A percentile compares a stretch with the other conserved stretches of the same genome.
Evolutionary conservation across 306 rosid species (phyloP).

Genomic region (Macrotyloma uniflorum): DNA sequence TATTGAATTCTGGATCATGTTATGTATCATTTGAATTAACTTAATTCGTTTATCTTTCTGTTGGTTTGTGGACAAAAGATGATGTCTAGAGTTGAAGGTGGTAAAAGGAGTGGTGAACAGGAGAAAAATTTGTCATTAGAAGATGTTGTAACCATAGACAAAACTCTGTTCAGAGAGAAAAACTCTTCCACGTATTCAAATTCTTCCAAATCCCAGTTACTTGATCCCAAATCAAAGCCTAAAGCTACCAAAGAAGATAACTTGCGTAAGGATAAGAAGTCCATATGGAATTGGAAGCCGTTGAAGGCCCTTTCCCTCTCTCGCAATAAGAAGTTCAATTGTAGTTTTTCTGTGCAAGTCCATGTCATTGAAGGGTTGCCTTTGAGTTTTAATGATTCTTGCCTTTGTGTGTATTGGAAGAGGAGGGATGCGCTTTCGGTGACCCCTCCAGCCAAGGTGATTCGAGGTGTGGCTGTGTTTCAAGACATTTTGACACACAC

Average conservation of each 20-base stretch:
- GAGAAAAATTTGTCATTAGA: constrained; percentile 54
- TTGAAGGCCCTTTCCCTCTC: constrained; percentile 67
- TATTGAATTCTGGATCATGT: background rate
- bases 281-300: constrained; percentile 84
- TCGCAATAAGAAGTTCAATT: constrained; percentile 68
- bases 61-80: constrained; percentile 34
- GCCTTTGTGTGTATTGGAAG: constrained; percentile 87
- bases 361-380: constrained; percentile 84
- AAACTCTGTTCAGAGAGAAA: constrained; percentile 53
- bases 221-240: constrained; percentile 50
- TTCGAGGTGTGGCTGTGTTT: constrained; percentile 60
- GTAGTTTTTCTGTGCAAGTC: constrained; percentile 77
- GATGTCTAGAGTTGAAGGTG: constrained; percentile 58
- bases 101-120: constrained; percentile 51
- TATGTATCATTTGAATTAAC: constrained; percentile 25
- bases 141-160: constrained; percentile 70
- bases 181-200: constrained; percentile 45
- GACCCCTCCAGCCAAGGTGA: constrained; percentile 69
- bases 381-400: constrained; percentile 44
- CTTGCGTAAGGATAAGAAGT: constrained; percentile 75
- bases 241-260: constrained; percentile 50
- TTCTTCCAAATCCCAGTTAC: constrained; percentile 37
- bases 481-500: constrained; percentile 68
- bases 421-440: constrained; percentile 66
- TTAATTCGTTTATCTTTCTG: background rate